A percentile compares a stretch with the other conserved stretches of the same genome.
Conservation (phyloP, 2,329 filamentous ascomycete species). For the Fusarium siculi region DNA sequence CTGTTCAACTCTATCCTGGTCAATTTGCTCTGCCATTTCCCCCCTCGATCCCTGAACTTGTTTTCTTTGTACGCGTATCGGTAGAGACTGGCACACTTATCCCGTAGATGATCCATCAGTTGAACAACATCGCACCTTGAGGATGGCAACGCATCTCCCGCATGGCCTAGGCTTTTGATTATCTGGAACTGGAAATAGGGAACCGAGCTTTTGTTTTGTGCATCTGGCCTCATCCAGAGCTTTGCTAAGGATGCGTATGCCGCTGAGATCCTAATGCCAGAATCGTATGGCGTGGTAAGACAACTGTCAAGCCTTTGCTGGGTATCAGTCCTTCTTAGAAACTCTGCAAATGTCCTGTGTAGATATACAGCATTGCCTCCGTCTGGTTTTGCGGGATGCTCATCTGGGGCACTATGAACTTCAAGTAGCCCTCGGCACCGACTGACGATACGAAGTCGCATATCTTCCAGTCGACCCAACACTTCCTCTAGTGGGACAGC, state of each 20-base stretch:
- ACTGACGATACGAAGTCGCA: constrained; percentile 5
- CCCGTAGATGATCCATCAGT: not conserved
- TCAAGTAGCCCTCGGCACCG: constrained; percentile 16
- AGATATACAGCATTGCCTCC: not conserved
- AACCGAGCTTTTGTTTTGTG: too few relatives aligned
- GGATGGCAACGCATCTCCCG: rapidly evolving
- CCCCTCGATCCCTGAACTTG: rapidly evolving
- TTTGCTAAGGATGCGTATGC: not conserved
- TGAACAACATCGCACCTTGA: not conserved
- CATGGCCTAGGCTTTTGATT: not conserved
- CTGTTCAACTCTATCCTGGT: rapidly evolving
- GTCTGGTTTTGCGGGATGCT: rapidly evolving
- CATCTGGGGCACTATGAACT: not conserved
- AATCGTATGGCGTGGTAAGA: not conserved
- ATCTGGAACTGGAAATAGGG: too few relatives aligned
- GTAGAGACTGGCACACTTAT: not conserved
- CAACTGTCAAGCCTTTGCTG: not conserved
- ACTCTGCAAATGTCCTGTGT: not conserved
- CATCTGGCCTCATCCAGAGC: not conserved
- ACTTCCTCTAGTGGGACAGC: rapidly evolving
- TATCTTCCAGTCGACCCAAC: not conserved
- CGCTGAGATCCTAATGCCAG: not conserved
- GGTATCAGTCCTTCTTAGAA: rapidly evolving
- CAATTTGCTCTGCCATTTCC: not conserved
- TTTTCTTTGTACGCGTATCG: rapidly evolving